Evolutionary conservation across 441 rosid genomes (phyloP), one percentile per base, ranked within the genome.

Genomic region (Mallotus japonicus): DNA sequence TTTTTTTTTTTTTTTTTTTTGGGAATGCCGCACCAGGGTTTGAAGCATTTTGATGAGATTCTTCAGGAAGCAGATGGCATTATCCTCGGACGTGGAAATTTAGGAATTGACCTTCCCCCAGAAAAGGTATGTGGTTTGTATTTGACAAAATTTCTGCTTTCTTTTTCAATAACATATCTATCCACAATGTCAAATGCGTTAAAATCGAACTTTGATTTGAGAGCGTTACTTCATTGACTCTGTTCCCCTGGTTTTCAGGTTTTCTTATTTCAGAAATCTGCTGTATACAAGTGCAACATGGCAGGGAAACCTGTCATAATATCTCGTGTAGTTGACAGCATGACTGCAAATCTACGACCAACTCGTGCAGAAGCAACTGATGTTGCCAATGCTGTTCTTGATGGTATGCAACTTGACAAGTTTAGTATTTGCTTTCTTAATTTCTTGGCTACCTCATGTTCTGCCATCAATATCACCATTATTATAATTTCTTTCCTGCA

Each of bases 331-430:
- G 97, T 90, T 60, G 97, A 92, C 86, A 90, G 97, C 78, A 92
- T 92, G 98, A 90, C 96, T 49, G 96, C 81, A 76, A 92, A 92
- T 81, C 84, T 92, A 76, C 82, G 98, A 72, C 97, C 96, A 62
- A 92, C 97, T 75, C 92, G 96, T 73, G 98, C 98, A 4, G 96
- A 92, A 82, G 98, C 98, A 46, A 90, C 96, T 5, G 98, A 92
- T 88, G 98, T 92, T 76, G 96, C 98, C 40, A 92, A 92, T 87
- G 98, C 98, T 62, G 93, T 90, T 64, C 81, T 92, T 68, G 98
- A 92, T 83, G 98, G 98, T 92, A 78, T 16, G 73, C 75, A 50
- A 32, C 16, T 5, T 34, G 17, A 22, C 53, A 57, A 14, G 22
- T 42, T 54, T 8, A 13, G 19, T 55, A 4, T 8, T 8, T 6